Percentiles rank a stretch among this genome's conserved stretches.
These are phyloP conservation scores for Petunia hybrid DNA, from an alignment of 305 asterid species.

Conservation along the genomic window DNA sequence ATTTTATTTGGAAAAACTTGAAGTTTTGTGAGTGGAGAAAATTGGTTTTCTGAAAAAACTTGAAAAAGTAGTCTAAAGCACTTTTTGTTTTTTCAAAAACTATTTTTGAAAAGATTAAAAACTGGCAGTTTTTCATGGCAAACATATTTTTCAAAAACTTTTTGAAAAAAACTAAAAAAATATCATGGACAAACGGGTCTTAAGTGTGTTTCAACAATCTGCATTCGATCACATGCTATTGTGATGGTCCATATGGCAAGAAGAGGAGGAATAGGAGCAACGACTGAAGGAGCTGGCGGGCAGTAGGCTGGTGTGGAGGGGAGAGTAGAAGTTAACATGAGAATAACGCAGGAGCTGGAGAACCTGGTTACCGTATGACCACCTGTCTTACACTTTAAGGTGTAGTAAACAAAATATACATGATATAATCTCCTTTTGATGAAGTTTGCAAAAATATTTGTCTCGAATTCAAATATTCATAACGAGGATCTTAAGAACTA, in stretches of 20 bases:
- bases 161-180: too few relatives aligned
- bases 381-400: background rate
- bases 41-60: too few relatives aligned
- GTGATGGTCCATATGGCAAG: slow-evolving; percentile 4
- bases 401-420: background rate
- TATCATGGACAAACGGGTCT: background rate
- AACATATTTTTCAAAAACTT: too few relatives aligned
- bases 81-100: too few relatives aligned
- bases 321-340: slow-evolving; percentile 1
- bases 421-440: background rate
- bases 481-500: background rate
- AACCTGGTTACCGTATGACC: background rate
- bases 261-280: slow-evolving; percentile 11
- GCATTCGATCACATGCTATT: background rate
- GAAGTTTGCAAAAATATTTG: slow-evolving; percentile 11
- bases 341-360: slow-evolving; percentile 17
- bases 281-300: background rate
- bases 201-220: background rate
- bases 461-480: background rate
- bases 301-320: slow-evolving; percentile 13
- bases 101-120: too few relatives aligned
- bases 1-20: too few relatives aligned
- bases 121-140: too few relatives aligned
- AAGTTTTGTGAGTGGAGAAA: too few relatives aligned
- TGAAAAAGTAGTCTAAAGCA: too few relatives aligned